Base-by-base conservation (phyloP, 441 rosid genomes). In the Populus tomentosa region DNA sequence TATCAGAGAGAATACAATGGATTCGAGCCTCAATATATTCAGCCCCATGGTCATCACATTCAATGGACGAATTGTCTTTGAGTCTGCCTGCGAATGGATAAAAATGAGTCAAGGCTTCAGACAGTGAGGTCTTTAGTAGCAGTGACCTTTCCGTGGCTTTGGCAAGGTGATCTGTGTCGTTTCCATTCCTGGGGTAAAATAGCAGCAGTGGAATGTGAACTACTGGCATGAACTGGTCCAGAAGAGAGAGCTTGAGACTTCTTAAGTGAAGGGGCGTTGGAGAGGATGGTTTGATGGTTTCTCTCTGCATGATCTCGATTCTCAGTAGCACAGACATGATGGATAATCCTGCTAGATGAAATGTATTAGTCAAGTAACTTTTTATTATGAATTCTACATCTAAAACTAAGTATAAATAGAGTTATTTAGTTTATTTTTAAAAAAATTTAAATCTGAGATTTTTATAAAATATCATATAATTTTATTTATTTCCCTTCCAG, bases 1-100 rank as follows among this genome's bases (percentile, higher is more conserved):
- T 35, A 32, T 64, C 75, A 9, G 83, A 80, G 6, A 90, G 80
- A 35, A 53, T 50, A 4, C 85, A 77, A 35, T 71, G 32, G 10
- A 83, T 82, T 80, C 78, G 69, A 62, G 89, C 90, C 77, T 85
- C 85, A 0, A 80, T 63, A 77, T 75, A 92, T 40, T 80, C 82
- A 23, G 70, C 88, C 6, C 93, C 91, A 0, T 75, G 26, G 28
- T 90, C 90, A 9, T 75, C 70, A n/a, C 94, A 90, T 7, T 82
- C 79, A 18, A 90, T 80, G 59, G 79, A 80, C 53, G 40, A 18
- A 78, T 84, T 82, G 59, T 84, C 90, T 65, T 68, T 76, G 64
- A 86, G 38, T 30, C 79, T 79, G 24, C 90, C 89, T 1, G 89
- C 89, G 18, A 83, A 30, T 3, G 86, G 86, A 77, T 80, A 86